Base-by-base conservation (phyloP, 2,329 filamentous ascomycete genomes). In the Ophiostoma piceae region DNA sequence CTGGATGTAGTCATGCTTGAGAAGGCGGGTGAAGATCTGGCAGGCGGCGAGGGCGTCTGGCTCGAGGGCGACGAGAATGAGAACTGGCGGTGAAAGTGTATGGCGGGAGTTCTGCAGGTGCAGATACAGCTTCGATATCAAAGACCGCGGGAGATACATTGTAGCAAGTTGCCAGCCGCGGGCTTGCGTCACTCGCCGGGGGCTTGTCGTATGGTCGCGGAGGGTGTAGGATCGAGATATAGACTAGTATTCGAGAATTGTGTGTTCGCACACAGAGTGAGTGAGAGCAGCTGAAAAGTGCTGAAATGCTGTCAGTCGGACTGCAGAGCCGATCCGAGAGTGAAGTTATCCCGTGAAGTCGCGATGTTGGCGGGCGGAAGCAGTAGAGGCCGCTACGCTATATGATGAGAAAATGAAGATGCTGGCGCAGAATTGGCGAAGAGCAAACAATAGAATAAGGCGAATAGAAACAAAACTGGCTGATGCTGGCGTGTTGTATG, bases 1-100 rank as follows among this genome's bases (percentile, higher is more conserved):
- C 16, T 91, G 92, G 75, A 99, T 96, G 78, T 96, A 98, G 83
- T 99, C 95, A 84, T 94, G 91, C 81, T 96, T 97, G 72, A 99
- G 84, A n/a, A 99, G 85, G 67, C 90, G 87, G 2, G 94, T 96
- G 66, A 99, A 87, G 72, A 99, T 97, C 72, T 94, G 92, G 78
- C 93, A 96, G 73, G 94, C 95, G 80, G 94, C 98, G 72, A 99
- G 88, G 73, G 95, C 92, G 81, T 99, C 95, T 69, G 95, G 93
- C 77, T 97, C 94, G 77, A 98, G 91, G 47, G 94, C 92, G 73
- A 94, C 94, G 70, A 99, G 90, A 73, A 99, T 88, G 35, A 98
- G 85, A 69, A 98, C 92, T 0, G 94, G 94, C 54, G 94, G 91
- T 22, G 93, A 95, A 68, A 94, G 87, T n/a, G 94, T 90, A 77